Evolutionary conservation across 371 early-diverging fungal genomes (phyloP), one percentile per base, ranked within the genome.

Genomic region (Haplosporangium sp.): DNA sequence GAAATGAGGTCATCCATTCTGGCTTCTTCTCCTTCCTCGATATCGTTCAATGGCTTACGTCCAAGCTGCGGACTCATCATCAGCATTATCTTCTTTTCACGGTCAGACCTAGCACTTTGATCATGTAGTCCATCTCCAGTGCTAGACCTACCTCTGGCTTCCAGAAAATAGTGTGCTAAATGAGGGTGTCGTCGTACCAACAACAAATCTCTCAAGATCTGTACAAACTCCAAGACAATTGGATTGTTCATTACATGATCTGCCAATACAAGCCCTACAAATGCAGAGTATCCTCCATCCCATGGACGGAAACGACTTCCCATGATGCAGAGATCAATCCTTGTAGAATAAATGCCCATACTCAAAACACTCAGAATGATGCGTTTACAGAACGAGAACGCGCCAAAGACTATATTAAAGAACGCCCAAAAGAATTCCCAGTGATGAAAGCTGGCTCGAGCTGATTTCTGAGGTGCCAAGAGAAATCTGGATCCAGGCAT

Each of bases 401-500:
- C 81, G 1, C 81, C 81, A 74, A 81, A 81, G 59, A 81, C 81
- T 20, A 81, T 81, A 27, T 81, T 81, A 69, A 81, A 81, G 48
- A 81, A 81, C 37, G 81, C 81, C 81, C 81, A 81, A 61, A 71
- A 81, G 64, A 81, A 81, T 50, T 81, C 81, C 81, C 81, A 81
- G 10, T 81, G 81, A 38, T 81, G 71, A 52, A 81, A 81, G 4
- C 65, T 52, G 0, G 81, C 72, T 0, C 67, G 69, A 8, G 75
- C 57, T 4, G 75, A 65, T 11, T 70, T 60, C 37, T 81, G 74
- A 35, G 67, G 75, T 35, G 75, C 63, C 34, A 81, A 65, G 13
- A 74, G 61, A 53, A 81, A 74, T 4, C 81, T 71, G 8, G 81
- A 79, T 42, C 75, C 81, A 1, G 75, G 81, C 81, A 81, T 81